A percentile compares a stretch with the other conserved stretches of the same genome.
These are phyloP conservation scores for Lotmaria passim DNA, from an alignment of 208 protist species.

Conservation along the genomic window DNA sequence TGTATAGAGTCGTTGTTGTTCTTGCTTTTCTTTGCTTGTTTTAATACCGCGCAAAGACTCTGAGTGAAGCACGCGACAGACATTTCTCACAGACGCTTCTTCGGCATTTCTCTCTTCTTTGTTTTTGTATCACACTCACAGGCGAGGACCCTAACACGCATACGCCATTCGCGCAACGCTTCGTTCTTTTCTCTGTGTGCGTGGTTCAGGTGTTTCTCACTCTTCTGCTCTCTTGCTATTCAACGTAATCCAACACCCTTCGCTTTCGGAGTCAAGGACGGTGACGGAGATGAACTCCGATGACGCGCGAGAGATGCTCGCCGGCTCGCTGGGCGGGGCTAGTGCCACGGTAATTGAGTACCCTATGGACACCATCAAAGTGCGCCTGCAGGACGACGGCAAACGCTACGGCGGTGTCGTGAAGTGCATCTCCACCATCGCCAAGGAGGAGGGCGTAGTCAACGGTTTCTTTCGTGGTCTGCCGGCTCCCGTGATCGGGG, in stretches of 20 bases:
- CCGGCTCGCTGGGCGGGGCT: slow-evolving; percentile 81
- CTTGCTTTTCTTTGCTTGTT: not conserved
- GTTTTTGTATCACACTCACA: too few relatives aligned
- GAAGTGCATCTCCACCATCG: slow-evolving; percentile 73
- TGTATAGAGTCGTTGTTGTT: not conserved
- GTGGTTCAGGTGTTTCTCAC: too few relatives aligned
- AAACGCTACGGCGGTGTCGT: slow-evolving; percentile 65
- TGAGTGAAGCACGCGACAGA: too few relatives aligned
- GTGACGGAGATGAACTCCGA: slow-evolving; percentile 48
- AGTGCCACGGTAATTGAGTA: slow-evolving; percentile 87
- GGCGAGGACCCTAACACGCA: too few relatives aligned
- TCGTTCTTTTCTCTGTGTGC: not conserved
- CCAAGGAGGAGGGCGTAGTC: slow-evolving; percentile 78
- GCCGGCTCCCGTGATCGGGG: slow-evolving; percentile 83
- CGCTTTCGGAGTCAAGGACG: not conserved
- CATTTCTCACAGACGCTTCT: not conserved
- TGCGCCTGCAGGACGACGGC: slow-evolving; percentile 88
- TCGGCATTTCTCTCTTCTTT: too few relatives aligned
- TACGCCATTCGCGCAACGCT: too few relatives aligned
- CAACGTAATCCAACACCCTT: not conserved
- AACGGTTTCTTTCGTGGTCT: slow-evolving; percentile 92
- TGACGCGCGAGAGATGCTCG: slow-evolving; percentile 71
- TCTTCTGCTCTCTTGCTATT: too few relatives aligned
- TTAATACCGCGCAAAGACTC: too few relatives aligned
- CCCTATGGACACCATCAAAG: slow-evolving; percentile 94